phyloP scores from a whole-genome alignment of 2,329 filamentous ascomycete species.

The Nemania serpens region DNA sequence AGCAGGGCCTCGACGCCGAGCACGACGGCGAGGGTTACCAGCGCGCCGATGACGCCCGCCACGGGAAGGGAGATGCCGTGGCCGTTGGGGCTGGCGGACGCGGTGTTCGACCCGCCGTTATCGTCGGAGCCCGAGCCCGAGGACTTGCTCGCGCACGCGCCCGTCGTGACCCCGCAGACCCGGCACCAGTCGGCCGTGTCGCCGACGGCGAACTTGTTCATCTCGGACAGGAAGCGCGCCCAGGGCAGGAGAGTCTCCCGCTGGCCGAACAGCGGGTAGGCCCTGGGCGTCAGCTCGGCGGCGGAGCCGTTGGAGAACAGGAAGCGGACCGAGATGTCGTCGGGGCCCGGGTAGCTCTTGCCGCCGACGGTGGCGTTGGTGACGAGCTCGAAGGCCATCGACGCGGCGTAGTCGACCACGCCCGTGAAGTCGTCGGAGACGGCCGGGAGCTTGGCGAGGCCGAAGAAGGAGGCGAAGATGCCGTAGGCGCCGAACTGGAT shows the following conservation, averaged over 20 bases:
- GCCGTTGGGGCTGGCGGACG: slow-evolving; percentile 27
- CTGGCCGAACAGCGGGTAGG: slow-evolving; percentile 66
- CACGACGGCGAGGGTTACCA: slow-evolving; percentile 61
- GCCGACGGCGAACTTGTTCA: slow-evolving; percentile 70
- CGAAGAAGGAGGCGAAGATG: slow-evolving; percentile 67
- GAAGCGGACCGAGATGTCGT: slow-evolving; percentile 64
- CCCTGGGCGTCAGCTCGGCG: slow-evolving; percentile 53
- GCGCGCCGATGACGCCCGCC: slow-evolving; percentile 81
- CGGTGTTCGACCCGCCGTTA: slow-evolving; percentile 32
- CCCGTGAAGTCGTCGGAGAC: slow-evolving; percentile 69
- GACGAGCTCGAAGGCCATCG: slow-evolving; percentile 77
- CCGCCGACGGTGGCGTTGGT: slow-evolving; percentile 53
- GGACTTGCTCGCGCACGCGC: slow-evolving; percentile 59
- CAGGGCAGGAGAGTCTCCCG: slow-evolving; percentile 63
- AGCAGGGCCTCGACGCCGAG: slow-evolving; percentile 51
- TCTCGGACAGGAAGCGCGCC: slow-evolving; percentile 66
- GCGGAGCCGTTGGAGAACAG: slow-evolving; percentile 64
- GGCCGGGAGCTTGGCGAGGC: slow-evolving; percentile 56
- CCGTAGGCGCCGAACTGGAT: slow-evolving; percentile 66
- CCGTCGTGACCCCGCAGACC: slow-evolving; percentile 74
- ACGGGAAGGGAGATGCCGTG: slow-evolving; percentile 67
- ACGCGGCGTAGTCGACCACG: slow-evolving; percentile 81
- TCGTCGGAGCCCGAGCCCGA: slow-evolving; percentile 35
- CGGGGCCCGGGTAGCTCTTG: slow-evolving; percentile 51
- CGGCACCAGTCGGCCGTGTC: slow-evolving; percentile 72